Conservation (phyloP, 805 yeast genomes). For the Ogataea pini region DNA sequence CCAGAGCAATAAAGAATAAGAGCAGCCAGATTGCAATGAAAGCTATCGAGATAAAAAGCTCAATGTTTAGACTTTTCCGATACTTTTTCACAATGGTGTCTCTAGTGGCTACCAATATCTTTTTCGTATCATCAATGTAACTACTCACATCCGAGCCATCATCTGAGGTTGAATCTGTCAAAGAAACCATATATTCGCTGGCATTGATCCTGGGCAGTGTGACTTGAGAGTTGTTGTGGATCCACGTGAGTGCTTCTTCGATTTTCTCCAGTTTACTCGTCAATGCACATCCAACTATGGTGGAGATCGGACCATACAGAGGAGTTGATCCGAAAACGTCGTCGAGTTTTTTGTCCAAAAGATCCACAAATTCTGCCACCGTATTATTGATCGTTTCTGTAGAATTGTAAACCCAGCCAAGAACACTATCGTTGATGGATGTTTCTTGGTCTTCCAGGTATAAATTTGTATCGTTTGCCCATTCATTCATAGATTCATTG, state of each 20-base stretch:
- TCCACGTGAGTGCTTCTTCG: conserved; percentile 78
- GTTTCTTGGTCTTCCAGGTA: conserved; percentile 51
- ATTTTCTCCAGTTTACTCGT: conserved; percentile 68
- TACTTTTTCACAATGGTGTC: conserved; percentile 36
- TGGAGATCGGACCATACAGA: conserved; percentile 58
- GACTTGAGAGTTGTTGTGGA: conserved; percentile 61
- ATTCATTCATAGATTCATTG: conserved; percentile 38
- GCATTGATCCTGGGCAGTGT: conserved; percentile 51
- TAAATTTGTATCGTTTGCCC: conserved; percentile 60
- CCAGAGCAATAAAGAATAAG: conserved; percentile 35
- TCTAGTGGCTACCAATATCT: conserved; percentile 28
- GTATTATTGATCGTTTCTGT: conserved; percentile 63
- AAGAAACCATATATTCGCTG: conserved; percentile 4
- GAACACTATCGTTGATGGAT: conserved; percentile 59
- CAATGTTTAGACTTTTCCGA: conserved; percentile 41
- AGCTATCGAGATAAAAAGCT: conserved; percentile 46
- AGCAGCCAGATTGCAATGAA: conserved; percentile 51
- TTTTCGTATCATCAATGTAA: conserved; percentile 22
- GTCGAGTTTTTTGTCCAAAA: conserved; percentile 59
- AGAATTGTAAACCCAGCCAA: conserved; percentile 64
- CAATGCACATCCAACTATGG: conserved; percentile 76
- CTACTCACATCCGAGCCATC: conserved; percentile 15
- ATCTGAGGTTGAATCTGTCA: conserved; percentile 8
- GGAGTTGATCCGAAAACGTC: conserved; percentile 69
- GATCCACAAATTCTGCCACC: conserved; percentile 52